phyloP scores from a whole-genome alignment of 2,329 filamentous ascomycete species.

The Fusarium tuaranense region DNA sequence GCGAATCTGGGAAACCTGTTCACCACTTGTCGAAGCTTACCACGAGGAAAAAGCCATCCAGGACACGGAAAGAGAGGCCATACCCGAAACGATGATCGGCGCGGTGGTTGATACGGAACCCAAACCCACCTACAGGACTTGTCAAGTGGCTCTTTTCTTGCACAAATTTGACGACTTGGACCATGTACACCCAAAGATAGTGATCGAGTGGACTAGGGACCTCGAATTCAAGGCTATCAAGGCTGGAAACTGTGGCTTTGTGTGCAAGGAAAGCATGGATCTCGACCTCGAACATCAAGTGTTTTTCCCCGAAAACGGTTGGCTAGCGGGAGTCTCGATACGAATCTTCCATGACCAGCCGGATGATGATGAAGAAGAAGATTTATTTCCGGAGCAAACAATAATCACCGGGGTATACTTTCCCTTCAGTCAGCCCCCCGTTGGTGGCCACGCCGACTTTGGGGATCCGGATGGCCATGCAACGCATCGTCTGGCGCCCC shows the following conservation, averaged over 20 bases:
- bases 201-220: background rate
- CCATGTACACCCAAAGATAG: background rate
- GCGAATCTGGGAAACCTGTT: background rate
- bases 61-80: background rate
- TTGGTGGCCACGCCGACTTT: background rate
- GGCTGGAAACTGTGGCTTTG: background rate
- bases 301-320: background rate
- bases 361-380: too few species aligned
- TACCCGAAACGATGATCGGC: background rate
- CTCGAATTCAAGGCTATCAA: background rate
- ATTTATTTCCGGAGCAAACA: background rate
- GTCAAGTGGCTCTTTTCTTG: background rate
- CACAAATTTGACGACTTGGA: background rate
- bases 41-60: background rate
- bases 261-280: background rate
- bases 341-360: background rate
- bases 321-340: background rate
- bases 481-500: background rate
- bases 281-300: background rate
- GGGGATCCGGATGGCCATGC: background rate
- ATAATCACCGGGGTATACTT: background rate
- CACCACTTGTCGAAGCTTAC: background rate
- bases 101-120: background rate
- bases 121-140: background rate
- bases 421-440: background rate